These are phyloP conservation scores for Xylaria sp. DNA, from an alignment of 2,329 filamentous ascomycete genomes.

Conservation along the genomic window DNA sequence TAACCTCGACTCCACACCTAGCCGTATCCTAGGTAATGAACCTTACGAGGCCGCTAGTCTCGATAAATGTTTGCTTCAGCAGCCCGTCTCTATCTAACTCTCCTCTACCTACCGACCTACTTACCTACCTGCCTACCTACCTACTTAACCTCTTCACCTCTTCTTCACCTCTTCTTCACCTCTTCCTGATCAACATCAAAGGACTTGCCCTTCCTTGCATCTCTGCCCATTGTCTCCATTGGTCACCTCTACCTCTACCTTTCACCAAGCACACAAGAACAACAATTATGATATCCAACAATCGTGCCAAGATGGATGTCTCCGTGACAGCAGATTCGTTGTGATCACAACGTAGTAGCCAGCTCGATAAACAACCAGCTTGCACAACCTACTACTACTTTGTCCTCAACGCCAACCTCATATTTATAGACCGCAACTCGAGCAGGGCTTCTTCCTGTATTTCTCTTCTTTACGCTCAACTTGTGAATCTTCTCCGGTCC, in stretches of 20 bases:
- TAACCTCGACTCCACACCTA: no score
- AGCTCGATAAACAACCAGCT: conserved; percentile 1
- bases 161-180: no score
- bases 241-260: background rate
- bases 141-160: background rate
- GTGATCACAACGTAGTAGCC: conserved; percentile 22
- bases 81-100: background rate
- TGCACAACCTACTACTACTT: background rate
- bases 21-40: background rate
- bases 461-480: background rate
- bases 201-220: background rate
- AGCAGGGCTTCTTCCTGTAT: background rate
- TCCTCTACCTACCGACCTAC: background rate
- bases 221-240: background rate
- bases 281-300: conserved; percentile 30
- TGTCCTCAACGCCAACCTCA: background rate
- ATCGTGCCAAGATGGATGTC: conserved; percentile 33
- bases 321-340: conserved; percentile 25
- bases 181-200: background rate
- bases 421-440: background rate
- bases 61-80: no score
- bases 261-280: conserved; percentile 13
- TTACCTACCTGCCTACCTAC: conserved; percentile 6
- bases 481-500: conserved; percentile 1
- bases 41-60: background rate